Percentiles rank a stretch among this genome's conserved stretches.
Evolutionary conservation across 306 rosid species (phyloP).

Genomic region (Malus orientalis): DNA sequence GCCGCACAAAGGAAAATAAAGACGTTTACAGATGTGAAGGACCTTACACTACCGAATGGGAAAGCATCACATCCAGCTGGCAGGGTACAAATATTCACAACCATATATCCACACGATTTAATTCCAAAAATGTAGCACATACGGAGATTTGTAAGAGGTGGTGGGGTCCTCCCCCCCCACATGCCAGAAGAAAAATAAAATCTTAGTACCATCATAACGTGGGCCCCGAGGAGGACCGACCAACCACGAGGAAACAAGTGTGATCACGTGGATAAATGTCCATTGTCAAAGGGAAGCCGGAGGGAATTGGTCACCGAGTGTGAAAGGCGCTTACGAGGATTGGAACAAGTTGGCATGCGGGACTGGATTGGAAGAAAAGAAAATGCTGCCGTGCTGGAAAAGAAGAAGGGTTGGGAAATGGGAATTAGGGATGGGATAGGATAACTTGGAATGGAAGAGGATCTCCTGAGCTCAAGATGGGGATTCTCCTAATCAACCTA

Average conservation of each 20-base stretch:
- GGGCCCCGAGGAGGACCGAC: not conserved
- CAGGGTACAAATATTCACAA: not conserved
- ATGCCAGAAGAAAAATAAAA: not conserved
- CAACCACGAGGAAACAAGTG: conserved; percentile 7
- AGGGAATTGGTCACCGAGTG: not conserved
- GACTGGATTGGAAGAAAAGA: not conserved
- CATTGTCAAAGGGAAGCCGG: not conserved
- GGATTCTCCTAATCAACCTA: no score
- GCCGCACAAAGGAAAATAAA: no score
- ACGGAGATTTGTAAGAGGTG: not conserved
- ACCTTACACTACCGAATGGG: not conserved
- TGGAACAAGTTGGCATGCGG: not conserved
- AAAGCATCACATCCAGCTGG: not conserved
- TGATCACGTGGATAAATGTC: not conserved
- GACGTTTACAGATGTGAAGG: no score
- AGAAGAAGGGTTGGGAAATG: not conserved
- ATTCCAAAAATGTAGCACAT: no score
- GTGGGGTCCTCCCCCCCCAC: not conserved
- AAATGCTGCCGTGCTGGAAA: not conserved
- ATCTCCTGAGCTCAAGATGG: no score
- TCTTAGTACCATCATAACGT: not conserved
- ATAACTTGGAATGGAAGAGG: no score
- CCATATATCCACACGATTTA: not conserved
- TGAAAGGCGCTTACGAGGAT: conserved; percentile 17
- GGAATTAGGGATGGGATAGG: not conserved